phyloP scores from a whole-genome alignment of 257 asterid genomes.

The Scutellaria minor region DNA sequence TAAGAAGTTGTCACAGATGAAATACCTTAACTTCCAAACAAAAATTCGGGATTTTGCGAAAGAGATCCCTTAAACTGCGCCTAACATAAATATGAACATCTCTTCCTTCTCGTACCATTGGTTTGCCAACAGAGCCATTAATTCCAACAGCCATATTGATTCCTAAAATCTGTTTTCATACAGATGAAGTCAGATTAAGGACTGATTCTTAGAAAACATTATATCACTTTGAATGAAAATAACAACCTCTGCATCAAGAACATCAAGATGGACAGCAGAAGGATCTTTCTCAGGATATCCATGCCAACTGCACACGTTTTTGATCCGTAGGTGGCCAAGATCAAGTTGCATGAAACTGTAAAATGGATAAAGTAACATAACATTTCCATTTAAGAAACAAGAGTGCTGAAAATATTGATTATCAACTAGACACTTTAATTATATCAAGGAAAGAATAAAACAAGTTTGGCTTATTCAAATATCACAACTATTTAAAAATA shows the following conservation, averaged over 20 bases:
- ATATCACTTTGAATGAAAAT: constrained; percentile 23
- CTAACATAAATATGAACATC: constrained; percentile 83
- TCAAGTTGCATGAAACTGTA: constrained; percentile 99
- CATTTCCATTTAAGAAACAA: constrained; percentile 20
- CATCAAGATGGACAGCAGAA: constrained; percentile 94
- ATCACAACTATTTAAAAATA: neutral
- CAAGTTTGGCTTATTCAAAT: constrained; percentile 12
- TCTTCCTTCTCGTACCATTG: constrained; percentile 94
- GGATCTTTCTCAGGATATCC: constrained; percentile 88
- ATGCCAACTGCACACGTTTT: constrained; percentile 83
- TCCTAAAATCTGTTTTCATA: constrained; percentile 73
- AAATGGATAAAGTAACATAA: constrained; percentile 31
- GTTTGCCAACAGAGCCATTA: constrained; percentile 75
- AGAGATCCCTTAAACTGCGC: constrained; percentile 96
- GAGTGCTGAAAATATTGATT: neutral
- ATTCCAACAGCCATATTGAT: constrained; percentile 94
- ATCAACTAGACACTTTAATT: constrained; percentile 4
- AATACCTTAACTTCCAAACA: constrained; percentile 84
- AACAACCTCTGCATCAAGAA: constrained; percentile 92
- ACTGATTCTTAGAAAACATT: constrained; percentile 6
- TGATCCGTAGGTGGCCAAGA: constrained; percentile 88
- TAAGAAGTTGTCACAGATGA: constrained; percentile 25
- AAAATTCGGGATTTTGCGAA: constrained; percentile 93
- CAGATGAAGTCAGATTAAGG: constrained; percentile 37
- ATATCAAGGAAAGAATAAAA: constrained; percentile 8